Percentiles rank a stretch among this genome's conserved stretches.
Conservation (phyloP, 495 filamentous ascomycete genomes). For the Hypoxylon intermedium region DNA sequence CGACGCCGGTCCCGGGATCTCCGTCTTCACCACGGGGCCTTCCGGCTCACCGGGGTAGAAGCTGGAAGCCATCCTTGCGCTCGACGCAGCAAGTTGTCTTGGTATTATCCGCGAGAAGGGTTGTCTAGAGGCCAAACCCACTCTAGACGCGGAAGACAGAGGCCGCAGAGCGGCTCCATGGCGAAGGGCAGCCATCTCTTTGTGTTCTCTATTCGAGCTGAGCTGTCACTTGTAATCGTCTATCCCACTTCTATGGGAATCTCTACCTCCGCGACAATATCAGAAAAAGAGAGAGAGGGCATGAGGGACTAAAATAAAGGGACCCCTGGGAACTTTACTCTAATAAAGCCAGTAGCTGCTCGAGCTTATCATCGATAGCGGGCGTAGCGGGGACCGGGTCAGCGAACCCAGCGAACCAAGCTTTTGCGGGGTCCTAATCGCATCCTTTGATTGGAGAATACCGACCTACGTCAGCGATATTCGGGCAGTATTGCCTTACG, state of each 20-base stretch:
- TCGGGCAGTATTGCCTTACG: slow-evolving; percentile 28
- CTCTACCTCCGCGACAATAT: not conserved
- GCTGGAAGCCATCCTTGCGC: slow-evolving; percentile 47
- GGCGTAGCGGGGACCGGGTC: not conserved
- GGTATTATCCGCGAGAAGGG: slow-evolving; percentile 10
- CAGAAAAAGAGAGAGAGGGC: not conserved
- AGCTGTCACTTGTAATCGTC: not conserved
- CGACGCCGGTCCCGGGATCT: slow-evolving; percentile 84
- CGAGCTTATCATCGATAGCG: slow-evolving; percentile 29
- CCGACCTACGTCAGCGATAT: slow-evolving; percentile 39
- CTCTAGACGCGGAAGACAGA: slow-evolving; percentile 24
- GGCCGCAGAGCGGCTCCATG: slow-evolving; percentile 34
- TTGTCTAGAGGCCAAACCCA: slow-evolving; percentile 12
- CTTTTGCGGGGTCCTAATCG: slow-evolving; percentile 37
- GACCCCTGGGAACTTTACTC: not conserved
- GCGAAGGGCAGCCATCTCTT: slow-evolving; percentile 39
- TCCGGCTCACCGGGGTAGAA: slow-evolving; percentile 79
- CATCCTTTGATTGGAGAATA: slow-evolving; percentile 31
- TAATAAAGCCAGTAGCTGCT: slow-evolving; percentile 18
- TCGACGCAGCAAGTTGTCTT: slow-evolving; percentile 42
- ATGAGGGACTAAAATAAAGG: slow-evolving; percentile 4
- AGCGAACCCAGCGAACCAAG: slow-evolving; percentile 8
- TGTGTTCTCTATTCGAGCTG: not conserved
- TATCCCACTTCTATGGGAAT: slow-evolving; percentile 10
- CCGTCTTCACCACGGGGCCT: slow-evolving; percentile 73